phyloP scores from a whole-genome alignment of 208 protist genomes.

The Balamuthia mandrillaris region DNA sequence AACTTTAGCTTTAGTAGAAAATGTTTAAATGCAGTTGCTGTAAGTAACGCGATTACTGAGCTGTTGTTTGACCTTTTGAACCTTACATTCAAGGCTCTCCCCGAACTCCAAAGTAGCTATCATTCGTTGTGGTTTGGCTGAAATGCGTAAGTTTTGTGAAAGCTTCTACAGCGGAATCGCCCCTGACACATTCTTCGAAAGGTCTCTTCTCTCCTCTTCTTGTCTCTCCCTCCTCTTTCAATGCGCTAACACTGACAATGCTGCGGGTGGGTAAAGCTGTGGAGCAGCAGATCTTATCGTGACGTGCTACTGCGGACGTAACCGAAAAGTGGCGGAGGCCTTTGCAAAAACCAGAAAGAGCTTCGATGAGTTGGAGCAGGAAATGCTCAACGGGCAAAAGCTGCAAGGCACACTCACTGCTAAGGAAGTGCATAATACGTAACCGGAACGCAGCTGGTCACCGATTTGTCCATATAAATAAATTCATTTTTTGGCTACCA shows the following conservation, averaged over 20 bases:
- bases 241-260: too few relatives aligned
- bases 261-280: constrained; percentile 40
- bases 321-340: constrained; percentile 62
- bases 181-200: constrained; percentile 55
- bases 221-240: background rate
- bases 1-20: background rate
- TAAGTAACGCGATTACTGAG: too few relatives aligned
- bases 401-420: constrained; percentile 67
- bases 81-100: background rate
- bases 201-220: background rate
- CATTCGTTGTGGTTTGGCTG: constrained; percentile 63
- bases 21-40: background rate
- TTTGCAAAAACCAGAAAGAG: constrained; percentile 45
- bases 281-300: constrained; percentile 65
- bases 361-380: constrained; percentile 54
- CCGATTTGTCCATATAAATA: constrained; percentile 28
- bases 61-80: too few relatives aligned
- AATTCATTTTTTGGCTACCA: too few relatives aligned
- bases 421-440: constrained; percentile 59
- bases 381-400: constrained; percentile 71
- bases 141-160: constrained; percentile 53
- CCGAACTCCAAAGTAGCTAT: constrained; percentile 69
- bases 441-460: constrained; percentile 39
- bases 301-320: constrained; percentile 65
- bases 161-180: constrained; percentile 35